phyloP scores from a whole-genome alignment of 176 grass and related monocot genomes.

The Melocanna baccifera region DNA sequence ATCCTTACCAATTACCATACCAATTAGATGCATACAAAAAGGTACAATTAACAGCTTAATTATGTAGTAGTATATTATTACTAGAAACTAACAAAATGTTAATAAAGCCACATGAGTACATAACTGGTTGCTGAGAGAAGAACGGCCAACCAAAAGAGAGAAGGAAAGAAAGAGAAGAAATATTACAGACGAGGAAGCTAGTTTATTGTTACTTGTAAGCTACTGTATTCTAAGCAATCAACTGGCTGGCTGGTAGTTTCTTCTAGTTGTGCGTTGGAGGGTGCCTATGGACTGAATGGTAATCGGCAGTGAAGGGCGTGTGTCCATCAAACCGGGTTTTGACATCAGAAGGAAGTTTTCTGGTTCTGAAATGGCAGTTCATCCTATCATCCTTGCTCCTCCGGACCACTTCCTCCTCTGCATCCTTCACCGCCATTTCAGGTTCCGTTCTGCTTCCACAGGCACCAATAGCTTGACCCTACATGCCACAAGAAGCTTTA shows the following conservation, averaged over 20 bases:
- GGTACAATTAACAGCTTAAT: background rate
- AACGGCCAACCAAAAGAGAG: background rate
- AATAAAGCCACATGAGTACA: background rate
- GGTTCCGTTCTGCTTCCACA: background rate
- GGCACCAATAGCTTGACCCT: background rate
- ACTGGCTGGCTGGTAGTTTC: background rate
- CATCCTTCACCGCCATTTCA: background rate
- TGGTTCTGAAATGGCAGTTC: conserved; percentile 32
- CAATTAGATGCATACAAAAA: background rate
- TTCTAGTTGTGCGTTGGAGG: conserved; percentile 69
- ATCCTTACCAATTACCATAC: background rate
- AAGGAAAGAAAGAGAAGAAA: background rate
- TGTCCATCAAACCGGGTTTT: conserved; percentile 35
- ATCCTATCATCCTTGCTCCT: background rate
- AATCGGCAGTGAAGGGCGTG: conserved; percentile 69
- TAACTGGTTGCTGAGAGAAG: background rate
- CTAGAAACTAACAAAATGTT: background rate
- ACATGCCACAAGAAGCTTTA: background rate
- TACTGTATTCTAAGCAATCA: background rate
- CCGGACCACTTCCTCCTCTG: background rate
- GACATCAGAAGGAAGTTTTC: background rate
- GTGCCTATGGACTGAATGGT: conserved; percentile 33
- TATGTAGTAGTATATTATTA: background rate
- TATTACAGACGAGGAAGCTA: background rate
- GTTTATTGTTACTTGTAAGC: background rate